Percentiles rank a stretch among this genome's conserved stretches.
phyloP scores from a whole-genome alignment of 495 filamentous ascomycete species.

The Lasiosphaeria ovina region DNA sequence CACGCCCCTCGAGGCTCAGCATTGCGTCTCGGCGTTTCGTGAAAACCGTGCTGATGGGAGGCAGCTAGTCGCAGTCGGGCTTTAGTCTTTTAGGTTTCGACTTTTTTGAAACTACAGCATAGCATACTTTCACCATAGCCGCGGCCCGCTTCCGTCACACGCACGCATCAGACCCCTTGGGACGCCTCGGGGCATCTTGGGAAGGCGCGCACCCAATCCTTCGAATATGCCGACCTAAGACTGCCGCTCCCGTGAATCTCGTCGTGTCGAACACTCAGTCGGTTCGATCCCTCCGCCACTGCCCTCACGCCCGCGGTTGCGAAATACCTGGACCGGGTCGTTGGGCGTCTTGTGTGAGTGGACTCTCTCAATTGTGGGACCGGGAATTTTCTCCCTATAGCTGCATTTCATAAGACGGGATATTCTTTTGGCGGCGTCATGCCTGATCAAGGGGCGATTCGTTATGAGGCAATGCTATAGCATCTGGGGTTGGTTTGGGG shows the following conservation, averaged over 20 bases:
- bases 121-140: conserved; percentile 1
- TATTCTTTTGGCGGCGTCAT: conserved; percentile 4
- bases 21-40: neutral
- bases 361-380: conserved; percentile 6
- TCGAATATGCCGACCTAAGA: conserved; percentile 13
- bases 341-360: neutral
- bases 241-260: neutral
- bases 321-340: neutral
- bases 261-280: neutral
- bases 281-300: neutral
- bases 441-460: conserved; percentile 8
- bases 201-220: neutral
- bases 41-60: conserved; percentile 1
- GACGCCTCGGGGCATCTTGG: neutral
- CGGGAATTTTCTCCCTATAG: conserved; percentile 20
- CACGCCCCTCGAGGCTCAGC: conserved; percentile 9
- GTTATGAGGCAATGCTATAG: conserved; percentile 25
- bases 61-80: neutral
- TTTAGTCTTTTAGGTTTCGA: conserved; percentile 4
- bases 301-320: neutral
- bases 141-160: conserved; percentile 7
- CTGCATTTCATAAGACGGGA: conserved; percentile 3
- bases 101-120: neutral
- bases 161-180: neutral
- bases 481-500: neutral